phyloP scores from a whole-genome alignment of 1,284 basidiomycete species.

The Sanghuangporus sanghuang region DNA sequence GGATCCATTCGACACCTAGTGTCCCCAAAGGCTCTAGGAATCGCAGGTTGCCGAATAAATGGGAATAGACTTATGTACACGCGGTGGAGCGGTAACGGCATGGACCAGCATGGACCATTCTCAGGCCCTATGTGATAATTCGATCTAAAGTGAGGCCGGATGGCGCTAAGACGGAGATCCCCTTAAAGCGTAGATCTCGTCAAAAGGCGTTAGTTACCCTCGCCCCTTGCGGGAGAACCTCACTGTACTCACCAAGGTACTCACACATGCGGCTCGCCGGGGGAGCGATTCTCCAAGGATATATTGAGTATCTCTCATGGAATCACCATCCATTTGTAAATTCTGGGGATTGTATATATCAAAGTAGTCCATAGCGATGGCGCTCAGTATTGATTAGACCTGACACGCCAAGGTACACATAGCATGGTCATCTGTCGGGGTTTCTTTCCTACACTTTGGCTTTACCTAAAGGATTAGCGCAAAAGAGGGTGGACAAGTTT shows the following conservation, averaged over 20 bases:
- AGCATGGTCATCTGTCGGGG: not conserved
- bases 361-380: not conserved
- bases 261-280: not conserved
- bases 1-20: not conserved
- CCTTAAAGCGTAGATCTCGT: slow-evolving; percentile 8
- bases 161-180: slow-evolving; percentile 8
- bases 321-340: not conserved
- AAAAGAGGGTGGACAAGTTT: not conserved
- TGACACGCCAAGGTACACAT: not conserved
- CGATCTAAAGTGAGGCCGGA: not conserved
- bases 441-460: not conserved
- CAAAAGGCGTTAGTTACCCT: not conserved
- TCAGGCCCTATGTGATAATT: slow-evolving; percentile 1
- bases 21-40: not conserved
- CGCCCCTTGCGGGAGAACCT: slow-evolving; percentile 9
- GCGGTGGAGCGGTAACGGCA: not conserved
- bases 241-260: not conserved
- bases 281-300: not conserved
- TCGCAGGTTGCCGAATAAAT: slow-evolving; percentile 2
- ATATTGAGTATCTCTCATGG: not conserved
- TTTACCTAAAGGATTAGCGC: not conserved
- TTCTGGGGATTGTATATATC: not conserved
- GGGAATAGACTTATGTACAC: not conserved
- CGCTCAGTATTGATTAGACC: not conserved
- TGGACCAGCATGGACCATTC: not conserved